phyloP scores from a whole-genome alignment of 2,329 filamentous ascomycete genomes.

The Colletotrichum sp. region DNA sequence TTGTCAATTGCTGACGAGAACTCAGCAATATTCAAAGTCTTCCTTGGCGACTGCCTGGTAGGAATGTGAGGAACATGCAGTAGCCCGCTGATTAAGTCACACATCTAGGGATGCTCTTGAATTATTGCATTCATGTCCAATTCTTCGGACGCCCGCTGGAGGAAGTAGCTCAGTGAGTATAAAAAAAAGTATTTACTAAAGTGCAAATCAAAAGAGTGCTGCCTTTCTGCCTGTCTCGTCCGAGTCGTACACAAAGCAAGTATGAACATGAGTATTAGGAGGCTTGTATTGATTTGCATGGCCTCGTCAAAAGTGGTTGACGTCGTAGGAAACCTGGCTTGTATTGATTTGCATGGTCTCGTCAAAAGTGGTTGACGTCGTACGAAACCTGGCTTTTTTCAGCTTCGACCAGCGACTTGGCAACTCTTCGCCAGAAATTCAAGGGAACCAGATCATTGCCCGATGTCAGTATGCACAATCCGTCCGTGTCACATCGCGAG shows the following conservation, averaged over 20 bases:
- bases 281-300: background rate
- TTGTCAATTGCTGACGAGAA: background rate
- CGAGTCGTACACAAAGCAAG: background rate
- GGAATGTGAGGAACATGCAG: background rate
- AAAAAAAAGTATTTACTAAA: fast-evolving
- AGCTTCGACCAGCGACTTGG: background rate
- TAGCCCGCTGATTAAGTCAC: background rate
- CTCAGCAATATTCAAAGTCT: background rate
- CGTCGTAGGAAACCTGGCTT: background rate
- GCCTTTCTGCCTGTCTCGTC: background rate
- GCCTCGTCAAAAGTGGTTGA: background rate
- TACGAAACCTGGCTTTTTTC: background rate
- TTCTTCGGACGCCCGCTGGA: background rate
- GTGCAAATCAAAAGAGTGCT: background rate
- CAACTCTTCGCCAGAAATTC: background rate
- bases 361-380: background rate
- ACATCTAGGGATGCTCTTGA: background rate
- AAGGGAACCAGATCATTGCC: background rate
- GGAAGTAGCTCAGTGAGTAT: background rate
- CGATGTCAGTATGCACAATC: background rate
- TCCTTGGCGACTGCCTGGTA: background rate
- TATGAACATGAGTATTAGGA: background rate
- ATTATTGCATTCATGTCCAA: background rate
- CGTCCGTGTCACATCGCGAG: background rate
- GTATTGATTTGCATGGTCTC: background rate